These are phyloP conservation scores for Pichia cephalocereana DNA, from an alignment of 805 yeast genomes.

Conservation along the genomic window DNA sequence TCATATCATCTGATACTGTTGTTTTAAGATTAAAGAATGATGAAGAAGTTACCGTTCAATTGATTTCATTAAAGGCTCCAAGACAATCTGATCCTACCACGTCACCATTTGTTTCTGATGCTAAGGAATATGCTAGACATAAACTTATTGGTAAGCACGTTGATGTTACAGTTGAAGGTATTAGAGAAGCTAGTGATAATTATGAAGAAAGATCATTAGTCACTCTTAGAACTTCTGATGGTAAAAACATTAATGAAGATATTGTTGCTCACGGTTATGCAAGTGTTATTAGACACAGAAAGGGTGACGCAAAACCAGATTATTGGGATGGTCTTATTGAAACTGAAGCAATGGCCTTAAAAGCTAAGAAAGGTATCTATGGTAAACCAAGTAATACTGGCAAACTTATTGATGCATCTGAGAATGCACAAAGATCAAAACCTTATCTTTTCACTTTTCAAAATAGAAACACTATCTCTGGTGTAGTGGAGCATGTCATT, in stretches of 20 bases:
- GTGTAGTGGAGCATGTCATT: constrained; percentile 63
- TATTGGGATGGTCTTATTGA: constrained; percentile 74
- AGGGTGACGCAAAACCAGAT: constrained; percentile 60
- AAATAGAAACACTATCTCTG: constrained; percentile 55
- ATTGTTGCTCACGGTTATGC: constrained; percentile 64
- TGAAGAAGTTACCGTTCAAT: constrained; percentile 56
- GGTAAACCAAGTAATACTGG: constrained; percentile 49
- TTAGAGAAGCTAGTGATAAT: constrained; percentile 50
- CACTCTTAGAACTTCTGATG: constrained; percentile 40
- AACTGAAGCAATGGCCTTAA: constrained; percentile 52
- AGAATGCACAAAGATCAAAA: constrained; percentile 59
- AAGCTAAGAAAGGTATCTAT: constrained; percentile 52
- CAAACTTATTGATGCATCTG: constrained; percentile 73
- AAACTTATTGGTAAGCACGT: constrained; percentile 64
- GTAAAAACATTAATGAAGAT: constrained; percentile 49
- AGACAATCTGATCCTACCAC: constrained; percentile 48
- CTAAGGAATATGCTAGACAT: constrained; percentile 68
- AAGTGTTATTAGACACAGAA: constrained; percentile 68
- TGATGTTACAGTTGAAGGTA: constrained; percentile 51
- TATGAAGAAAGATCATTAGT: constrained; percentile 62
- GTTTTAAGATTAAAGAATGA: constrained; percentile 42
- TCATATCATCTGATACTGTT: constrained; percentile 62
- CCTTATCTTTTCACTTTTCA: constrained; percentile 63
- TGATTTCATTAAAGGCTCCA: constrained; percentile 72
- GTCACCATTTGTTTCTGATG: constrained; percentile 49